Percentiles rank a stretch among this genome's conserved stretches.
Conservation (phyloP, 371 early-diverging fungal species). For the Rhizopus sp. region DNA sequence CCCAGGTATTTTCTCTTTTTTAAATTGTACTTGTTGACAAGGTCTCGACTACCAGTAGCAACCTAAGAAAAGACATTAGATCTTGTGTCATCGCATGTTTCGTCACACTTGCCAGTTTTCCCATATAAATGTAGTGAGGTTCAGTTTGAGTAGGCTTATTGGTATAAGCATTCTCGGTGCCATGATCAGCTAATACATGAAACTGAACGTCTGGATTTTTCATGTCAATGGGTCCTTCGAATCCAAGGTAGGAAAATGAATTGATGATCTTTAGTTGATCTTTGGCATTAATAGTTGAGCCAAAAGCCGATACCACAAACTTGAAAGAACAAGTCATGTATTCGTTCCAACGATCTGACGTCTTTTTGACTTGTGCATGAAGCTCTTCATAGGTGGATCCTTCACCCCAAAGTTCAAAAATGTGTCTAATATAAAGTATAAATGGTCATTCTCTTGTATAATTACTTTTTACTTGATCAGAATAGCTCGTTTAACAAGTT, state of each 20-base stretch:
- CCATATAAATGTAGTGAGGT: slow-evolving; percentile 72
- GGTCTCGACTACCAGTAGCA: slow-evolving; percentile 70
- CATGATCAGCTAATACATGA: slow-evolving; percentile 78
- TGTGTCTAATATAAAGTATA: slow-evolving; percentile 48
- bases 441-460: not conserved
- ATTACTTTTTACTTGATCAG: slow-evolving; percentile 67
- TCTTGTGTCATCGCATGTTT: not conserved
- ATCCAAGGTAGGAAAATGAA: slow-evolving; percentile 32
- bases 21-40: slow-evolving; percentile 80
- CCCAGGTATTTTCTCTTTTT: slow-evolving; percentile 95
- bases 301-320: slow-evolving; percentile 81
- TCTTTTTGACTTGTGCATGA: slow-evolving; percentile 57
- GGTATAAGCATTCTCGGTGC: slow-evolving; percentile 42
- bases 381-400: slow-evolving; percentile 66
- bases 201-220: slow-evolving; percentile 83
- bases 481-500: slow-evolving; percentile 83
- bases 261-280: slow-evolving; percentile 83
- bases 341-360: slow-evolving; percentile 59
- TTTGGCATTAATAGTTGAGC: slow-evolving; percentile 63
- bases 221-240: slow-evolving; percentile 66
- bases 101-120: slow-evolving; percentile 52
- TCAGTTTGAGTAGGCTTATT: slow-evolving; percentile 12
- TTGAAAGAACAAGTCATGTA: slow-evolving; percentile 76
- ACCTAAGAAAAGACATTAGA: slow-evolving; percentile 26
- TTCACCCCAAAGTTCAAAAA: slow-evolving; percentile 80